phyloP scores from a whole-genome alignment of 495 filamentous ascomycete species.

The Rhizodiscina lignyota region DNA sequence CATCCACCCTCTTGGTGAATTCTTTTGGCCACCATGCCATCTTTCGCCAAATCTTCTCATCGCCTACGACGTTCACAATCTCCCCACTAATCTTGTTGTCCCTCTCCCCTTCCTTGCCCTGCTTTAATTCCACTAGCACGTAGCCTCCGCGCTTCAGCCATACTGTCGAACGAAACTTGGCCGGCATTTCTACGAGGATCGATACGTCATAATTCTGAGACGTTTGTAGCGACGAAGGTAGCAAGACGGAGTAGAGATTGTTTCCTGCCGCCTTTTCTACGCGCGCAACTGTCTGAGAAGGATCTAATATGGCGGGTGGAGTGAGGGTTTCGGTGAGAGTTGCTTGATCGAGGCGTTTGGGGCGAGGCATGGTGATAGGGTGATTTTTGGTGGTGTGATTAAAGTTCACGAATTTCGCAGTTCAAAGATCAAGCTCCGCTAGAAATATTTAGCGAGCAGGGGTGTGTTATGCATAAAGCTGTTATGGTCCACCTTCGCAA shows the following conservation, averaged over 20 bases:
- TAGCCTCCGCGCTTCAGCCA: conserved; percentile 81
- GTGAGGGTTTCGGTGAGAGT: conserved; percentile 58
- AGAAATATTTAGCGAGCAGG: no score
- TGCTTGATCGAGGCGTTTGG: conserved; percentile 56
- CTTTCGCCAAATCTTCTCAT: conserved; percentile 87
- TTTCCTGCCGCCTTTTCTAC: conserved; percentile 74
- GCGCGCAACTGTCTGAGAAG: conserved; percentile 51
- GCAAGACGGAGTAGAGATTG: conserved; percentile 60
- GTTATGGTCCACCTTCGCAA: no score
- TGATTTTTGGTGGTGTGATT: no score
- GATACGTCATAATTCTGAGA: no score
- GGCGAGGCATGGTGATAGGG: no score
- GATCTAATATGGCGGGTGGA: conserved; percentile 49
- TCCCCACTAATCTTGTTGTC: conserved; percentile 72
- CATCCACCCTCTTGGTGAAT: conserved; percentile 47
- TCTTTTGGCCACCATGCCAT: conserved; percentile 80
- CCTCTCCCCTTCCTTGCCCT: conserved; percentile 38
- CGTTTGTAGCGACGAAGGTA: no score
- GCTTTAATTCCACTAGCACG: conserved; percentile 66
- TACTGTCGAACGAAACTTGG: conserved; percentile 73
- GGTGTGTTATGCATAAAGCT: no score
- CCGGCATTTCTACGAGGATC: conserved; percentile 58
- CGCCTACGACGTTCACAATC: conserved; percentile 81
- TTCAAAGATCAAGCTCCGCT: no score
- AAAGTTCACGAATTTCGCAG: no score